A percentile compares a stretch with the other conserved stretches of the same genome.
phyloP scores from a whole-genome alignment of 2,329 filamentous ascomycete species.

The Monilinia laxa region DNA sequence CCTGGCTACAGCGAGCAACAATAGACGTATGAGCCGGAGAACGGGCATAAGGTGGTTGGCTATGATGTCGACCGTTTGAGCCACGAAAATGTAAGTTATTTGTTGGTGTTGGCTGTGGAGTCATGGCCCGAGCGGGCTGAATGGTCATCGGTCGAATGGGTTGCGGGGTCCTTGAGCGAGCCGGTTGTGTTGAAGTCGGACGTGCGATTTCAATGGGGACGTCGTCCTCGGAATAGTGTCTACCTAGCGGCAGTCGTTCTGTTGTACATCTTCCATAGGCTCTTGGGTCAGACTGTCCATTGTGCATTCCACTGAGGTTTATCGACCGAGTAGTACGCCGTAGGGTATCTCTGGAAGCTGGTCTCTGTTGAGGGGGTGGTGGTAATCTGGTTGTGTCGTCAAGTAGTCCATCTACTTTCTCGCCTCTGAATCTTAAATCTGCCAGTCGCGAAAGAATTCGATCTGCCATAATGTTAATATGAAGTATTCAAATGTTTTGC shows the following conservation, averaged over 20 bases:
- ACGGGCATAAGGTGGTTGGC: constrained; percentile 9
- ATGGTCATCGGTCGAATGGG: not conserved
- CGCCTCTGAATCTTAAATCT: not conserved
- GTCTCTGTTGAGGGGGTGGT: not conserved
- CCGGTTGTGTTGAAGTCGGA: constrained; percentile 1
- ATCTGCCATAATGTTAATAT: constrained; percentile 1
- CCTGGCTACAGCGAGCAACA: not conserved
- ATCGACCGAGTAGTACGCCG: constrained; percentile 2
- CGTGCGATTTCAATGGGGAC: not conserved
- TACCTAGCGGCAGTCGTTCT: constrained; percentile 4
- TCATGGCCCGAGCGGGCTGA: constrained; percentile 1
- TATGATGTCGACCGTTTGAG: constrained; percentile 10
- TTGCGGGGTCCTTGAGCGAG: constrained; percentile 6
- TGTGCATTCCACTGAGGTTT: constrained; percentile 6
- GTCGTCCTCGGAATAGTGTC: not conserved
- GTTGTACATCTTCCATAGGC: constrained; percentile 7
- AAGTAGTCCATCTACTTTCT: not conserved
- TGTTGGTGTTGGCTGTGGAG: constrained; percentile 1
- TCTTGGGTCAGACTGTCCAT: constrained; percentile 15
- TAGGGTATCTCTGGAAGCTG: constrained; percentile 3
- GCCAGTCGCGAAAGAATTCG: not conserved
- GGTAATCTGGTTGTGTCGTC: not conserved
- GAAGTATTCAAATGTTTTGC: not conserved
- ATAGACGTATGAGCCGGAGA: constrained; percentile 3
- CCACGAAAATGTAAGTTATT: not conserved